Evolutionary conservation across 2,329 filamentous ascomycete genomes (phyloP).

Genomic region (Scedosporium boydii): DNA sequence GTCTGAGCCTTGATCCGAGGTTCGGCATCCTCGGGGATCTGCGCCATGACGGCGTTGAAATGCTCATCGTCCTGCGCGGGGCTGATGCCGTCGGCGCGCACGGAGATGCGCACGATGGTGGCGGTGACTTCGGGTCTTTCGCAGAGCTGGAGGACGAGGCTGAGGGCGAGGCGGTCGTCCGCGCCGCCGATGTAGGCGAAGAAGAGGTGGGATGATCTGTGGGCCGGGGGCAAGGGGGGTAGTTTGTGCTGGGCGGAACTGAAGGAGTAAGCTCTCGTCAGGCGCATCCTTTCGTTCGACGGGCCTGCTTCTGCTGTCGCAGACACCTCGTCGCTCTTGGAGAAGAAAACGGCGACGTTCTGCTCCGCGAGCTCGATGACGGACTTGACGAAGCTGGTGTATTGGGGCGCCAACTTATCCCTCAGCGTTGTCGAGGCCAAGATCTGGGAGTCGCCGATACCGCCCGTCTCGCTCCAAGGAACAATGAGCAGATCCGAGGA

Average conservation of each 20-base stretch:
- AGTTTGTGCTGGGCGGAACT: constrained; percentile 46
- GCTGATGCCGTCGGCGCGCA: constrained; percentile 10
- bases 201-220: constrained; percentile 75
- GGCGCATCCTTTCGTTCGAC: constrained; percentile 18
- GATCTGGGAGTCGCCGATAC: constrained; percentile 54
- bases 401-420: constrained; percentile 35
- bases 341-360: constrained; percentile 71
- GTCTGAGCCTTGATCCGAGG: neutral
- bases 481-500: constrained; percentile 68
- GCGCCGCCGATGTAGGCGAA: constrained; percentile 76
- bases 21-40: neutral
- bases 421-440: constrained; percentile 18
- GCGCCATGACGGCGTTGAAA: neutral
- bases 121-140: constrained; percentile 70
- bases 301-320: neutral
- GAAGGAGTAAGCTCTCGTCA: constrained; percentile 48
- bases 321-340: constrained; percentile 33
- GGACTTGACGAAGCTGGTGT: constrained; percentile 64
- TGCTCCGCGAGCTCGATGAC: constrained; percentile 55
- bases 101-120: constrained; percentile 50
- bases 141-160: constrained; percentile 75
- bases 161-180: constrained; percentile 73
- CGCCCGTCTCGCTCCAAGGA: constrained; percentile 81
- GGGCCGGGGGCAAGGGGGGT: constrained; percentile 45
- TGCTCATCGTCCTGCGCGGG: neutral